Percentiles rank a stretch among this genome's conserved stretches.
Conservation (phyloP, 2,329 filamentous ascomycete species). For the Penicillium sp. region DNA sequence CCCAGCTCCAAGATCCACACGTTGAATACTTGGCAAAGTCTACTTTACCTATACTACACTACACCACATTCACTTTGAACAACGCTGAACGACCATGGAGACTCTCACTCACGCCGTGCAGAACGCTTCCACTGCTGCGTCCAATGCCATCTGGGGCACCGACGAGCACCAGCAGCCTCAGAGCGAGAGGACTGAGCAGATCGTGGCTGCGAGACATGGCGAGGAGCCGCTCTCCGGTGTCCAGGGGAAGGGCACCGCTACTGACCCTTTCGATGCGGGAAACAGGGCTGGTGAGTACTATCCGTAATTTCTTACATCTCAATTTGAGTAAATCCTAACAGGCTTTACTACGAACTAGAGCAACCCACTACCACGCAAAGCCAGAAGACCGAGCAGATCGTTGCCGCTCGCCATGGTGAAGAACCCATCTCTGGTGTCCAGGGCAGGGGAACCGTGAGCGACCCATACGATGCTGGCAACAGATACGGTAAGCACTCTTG, state of each 20-base stretch:
- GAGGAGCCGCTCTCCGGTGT: conserved; percentile 75
- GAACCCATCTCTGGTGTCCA: conserved; percentile 75
- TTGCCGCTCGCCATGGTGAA: conserved; percentile 41
- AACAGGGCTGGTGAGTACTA: conserved; percentile 65
- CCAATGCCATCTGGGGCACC: conserved; percentile 52
- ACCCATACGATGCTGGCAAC: conserved; percentile 71
- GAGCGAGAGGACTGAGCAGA: conserved; percentile 1
- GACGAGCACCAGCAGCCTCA: conserved; percentile 26
- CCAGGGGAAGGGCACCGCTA: conserved; percentile 67
- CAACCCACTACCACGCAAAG: neutral
- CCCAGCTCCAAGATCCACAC: neutral
- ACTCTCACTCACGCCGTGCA: conserved; percentile 61
- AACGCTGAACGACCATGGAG: conserved; percentile 58
- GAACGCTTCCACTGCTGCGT: conserved; percentile 55
- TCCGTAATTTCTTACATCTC: no score
- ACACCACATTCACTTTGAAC: neutral
- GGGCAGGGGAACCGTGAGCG: conserved; percentile 68
- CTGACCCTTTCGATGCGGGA: conserved; percentile 79
- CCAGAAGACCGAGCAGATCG: conserved; percentile 3
- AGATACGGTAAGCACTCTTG: conserved; percentile 1
- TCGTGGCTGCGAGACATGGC: conserved; percentile 38
- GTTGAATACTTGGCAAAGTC: neutral
- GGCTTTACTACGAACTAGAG: conserved; percentile 3
- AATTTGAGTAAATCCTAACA: no score
- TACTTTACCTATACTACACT: neutral